phyloP scores from a whole-genome alignment of 768 basidiomycete species.

The Dendrothele bispora region DNA sequence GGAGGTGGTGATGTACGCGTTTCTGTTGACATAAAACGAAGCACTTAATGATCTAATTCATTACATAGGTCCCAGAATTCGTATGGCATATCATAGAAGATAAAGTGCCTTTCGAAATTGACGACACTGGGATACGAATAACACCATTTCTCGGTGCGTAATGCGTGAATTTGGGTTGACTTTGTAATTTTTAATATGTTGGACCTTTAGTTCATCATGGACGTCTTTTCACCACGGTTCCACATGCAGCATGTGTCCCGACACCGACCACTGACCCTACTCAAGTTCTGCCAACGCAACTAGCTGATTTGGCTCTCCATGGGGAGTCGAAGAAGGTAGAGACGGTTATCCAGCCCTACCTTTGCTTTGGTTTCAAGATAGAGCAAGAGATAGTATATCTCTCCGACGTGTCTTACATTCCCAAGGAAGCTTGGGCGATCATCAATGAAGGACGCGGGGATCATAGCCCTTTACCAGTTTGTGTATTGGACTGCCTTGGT shows the following conservation, averaged over 20 bases:
- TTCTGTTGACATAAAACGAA: not conserved
- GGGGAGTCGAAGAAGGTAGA: slow-evolving; percentile 8
- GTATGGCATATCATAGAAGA: slow-evolving; percentile 81
- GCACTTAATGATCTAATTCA: not conserved
- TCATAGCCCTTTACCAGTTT: slow-evolving; percentile 46
- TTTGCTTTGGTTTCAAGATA: slow-evolving; percentile 70
- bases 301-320: not conserved
- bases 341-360: slow-evolving; percentile 51
- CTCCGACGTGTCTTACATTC: slow-evolving; percentile 81
- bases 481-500: slow-evolving; percentile 78
- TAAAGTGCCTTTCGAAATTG: slow-evolving; percentile 64
- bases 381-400: slow-evolving; percentile 72
- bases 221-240: slow-evolving; percentile 49
- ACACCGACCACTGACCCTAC: slow-evolving; percentile 35
- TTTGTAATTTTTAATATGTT: slow-evolving; percentile 4
- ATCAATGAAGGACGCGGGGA: slow-evolving; percentile 29
- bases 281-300: not conserved
- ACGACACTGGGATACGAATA: slow-evolving; percentile 58
- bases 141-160: slow-evolving; percentile 66
- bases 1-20: slow-evolving; percentile 71
- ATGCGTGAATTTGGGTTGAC: not conserved
- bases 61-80: slow-evolving; percentile 71
- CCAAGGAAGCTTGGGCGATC: slow-evolving; percentile 66
- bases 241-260: slow-evolving; percentile 37
- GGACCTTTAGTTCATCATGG: slow-evolving; percentile 66